Evolutionary conservation across 257 asterid species (phyloP), one percentile per base, ranked within the genome.

Genomic region (Capsicum rhomboideum): DNA sequence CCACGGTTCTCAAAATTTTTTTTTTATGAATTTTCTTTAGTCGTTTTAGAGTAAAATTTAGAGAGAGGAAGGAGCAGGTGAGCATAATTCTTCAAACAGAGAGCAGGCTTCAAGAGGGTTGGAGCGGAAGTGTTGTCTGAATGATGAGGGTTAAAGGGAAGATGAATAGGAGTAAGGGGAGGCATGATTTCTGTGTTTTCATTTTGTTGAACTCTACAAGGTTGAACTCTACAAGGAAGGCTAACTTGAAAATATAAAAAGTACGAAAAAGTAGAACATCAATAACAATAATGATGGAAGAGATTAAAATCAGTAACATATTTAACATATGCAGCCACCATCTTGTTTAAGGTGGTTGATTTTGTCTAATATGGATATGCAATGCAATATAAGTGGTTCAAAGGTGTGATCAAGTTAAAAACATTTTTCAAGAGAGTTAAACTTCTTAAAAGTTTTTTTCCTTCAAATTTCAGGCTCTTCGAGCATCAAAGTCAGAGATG

Each of bases 401-500:
- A 52, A 52, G 56, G 56, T 52, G 56, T 13, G 56, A 52, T 13
- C n/a, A n/a, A n/a, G n/a, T 52, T 52, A n/a, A n/a, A n/a, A n/a
- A 52, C 56, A 52, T 52, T 13, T 52, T 52, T 52, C 0, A 52
- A 52, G 56, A 52, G 56, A 52, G 18, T 52, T 52, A 13, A 52
- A 13, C 44, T 29, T 10, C 71, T 21, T 18, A 11, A 67, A 50
- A 11, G 14, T 29, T 40, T 29, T 64, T 63, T 13, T 16, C 69
- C 49, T 31, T 0, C 2, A 23, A 26, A 12, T 78, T 40, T 80
- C 90, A 94, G 98, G 99, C 88, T 91, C 97, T 79, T 89, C 99
- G 4, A 90, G 92, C 92, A 93, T 96, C 83, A 91, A 87, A 89
- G 86, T 96, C 79, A 90, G 63, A 83, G 99, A 96, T 21, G 97